Evolutionary conservation across 2,329 filamentous ascomycete genomes (phyloP), one percentile per base, ranked within the genome.

Genomic region (Seiridium unicorne): DNA sequence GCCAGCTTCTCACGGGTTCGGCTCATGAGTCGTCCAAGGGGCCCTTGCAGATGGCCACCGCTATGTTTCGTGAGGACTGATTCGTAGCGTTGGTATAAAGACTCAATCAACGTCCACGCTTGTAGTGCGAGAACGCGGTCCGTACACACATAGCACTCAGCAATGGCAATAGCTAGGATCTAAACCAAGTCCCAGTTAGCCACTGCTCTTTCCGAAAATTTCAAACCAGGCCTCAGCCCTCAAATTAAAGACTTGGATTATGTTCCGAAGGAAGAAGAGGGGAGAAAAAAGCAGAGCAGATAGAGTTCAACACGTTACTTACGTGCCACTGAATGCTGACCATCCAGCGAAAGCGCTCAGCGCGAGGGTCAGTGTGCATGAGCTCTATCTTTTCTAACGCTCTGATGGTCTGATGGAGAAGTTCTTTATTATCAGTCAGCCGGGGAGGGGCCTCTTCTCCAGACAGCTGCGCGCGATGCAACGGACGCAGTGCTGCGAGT

Each of bases 271-370:
- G 18, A 26, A 26, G 18, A 26, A 26, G 18, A 26, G 18, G 18
- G 18, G 18, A 26, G 18, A 26, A 26, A 26, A 26, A 26, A 26
- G 18, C 18, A 26, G 18, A 26, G 18, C 18, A 26, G 18, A 26
- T 26, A 26, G 18, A 26, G 18, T 26, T 26, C 18, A 26, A 26
- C 18, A 26, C 18, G 18, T 26, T 26, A 26, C 18, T 26, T 26
- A 26, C 18, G 10, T 67, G 68, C 70, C 69, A 70, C 34, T 64
- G 69, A 2, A 69, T 64, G 1, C 61, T 60, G 11, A 71, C 58
- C 49, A 68, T 69, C 71, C 70, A 72, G 38, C 70, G 63, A 26
- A 70, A 72, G 1, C 66, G 68, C 55, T 72, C 70, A 31, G 68
- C 70, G n/a, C 68, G 67, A 2, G 67, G 62, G 44, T 71, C 66